phyloP scores from a whole-genome alignment of 1,284 basidiomycete genomes.

The Puccinia horiana region DNA sequence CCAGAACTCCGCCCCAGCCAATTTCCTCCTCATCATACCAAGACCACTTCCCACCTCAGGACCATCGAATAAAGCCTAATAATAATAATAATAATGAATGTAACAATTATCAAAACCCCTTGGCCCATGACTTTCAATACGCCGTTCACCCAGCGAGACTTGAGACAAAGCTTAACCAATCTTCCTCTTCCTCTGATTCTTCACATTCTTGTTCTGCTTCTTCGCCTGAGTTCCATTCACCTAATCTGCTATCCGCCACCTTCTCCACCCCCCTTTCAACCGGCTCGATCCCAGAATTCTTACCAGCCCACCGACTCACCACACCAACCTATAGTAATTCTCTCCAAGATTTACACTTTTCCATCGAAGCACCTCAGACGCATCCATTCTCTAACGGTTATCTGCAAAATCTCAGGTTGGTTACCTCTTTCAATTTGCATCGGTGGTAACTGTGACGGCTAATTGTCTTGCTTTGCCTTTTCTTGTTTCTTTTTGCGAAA shows the following conservation, averaged over 20 bases:
- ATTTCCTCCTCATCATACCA: background rate
- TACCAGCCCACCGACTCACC: background rate
- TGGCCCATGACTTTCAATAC: background rate
- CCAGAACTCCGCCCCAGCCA: background rate
- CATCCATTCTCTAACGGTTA: background rate
- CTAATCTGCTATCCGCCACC: background rate
- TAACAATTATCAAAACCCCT: background rate
- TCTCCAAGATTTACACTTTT: background rate
- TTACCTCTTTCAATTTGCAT: background rate
- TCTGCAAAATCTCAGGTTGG: background rate
- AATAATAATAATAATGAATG: background rate
- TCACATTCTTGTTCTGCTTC: background rate
- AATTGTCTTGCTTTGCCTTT: background rate
- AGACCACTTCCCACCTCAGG: background rate
- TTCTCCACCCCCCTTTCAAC: background rate
- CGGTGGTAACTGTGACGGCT: background rate
- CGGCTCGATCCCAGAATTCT: background rate
- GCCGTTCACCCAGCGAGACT: background rate
- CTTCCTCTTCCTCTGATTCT: background rate
- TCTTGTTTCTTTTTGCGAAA: background rate
- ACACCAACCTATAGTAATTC: background rate
- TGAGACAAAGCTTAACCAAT: background rate
- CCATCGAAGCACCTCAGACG: background rate
- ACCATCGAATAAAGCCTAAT: background rate
- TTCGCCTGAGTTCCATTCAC: background rate